These are phyloP conservation scores for Plenodomus lindquistii DNA, from an alignment of 2,329 filamentous ascomycete genomes.

Conservation along the genomic window DNA sequence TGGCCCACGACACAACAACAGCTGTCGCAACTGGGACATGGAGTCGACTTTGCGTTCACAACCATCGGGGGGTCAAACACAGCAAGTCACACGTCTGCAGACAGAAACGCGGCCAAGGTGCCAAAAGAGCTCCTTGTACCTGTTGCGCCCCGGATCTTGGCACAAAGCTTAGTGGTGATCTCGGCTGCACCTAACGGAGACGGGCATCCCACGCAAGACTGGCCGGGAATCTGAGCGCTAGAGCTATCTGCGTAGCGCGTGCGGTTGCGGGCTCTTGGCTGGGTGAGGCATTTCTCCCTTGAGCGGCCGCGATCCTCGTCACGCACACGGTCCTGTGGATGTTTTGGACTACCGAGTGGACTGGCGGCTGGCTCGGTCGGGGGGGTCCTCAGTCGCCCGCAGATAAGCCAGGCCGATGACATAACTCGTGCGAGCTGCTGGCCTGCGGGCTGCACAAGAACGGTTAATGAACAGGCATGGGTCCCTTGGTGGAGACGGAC, in stretches of 20 bases:
- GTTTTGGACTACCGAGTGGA: slow-evolving; percentile 1
- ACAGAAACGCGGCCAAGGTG: background rate
- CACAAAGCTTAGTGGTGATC: slow-evolving; percentile 25
- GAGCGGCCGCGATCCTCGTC: too few species aligned
- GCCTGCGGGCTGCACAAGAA: slow-evolving; percentile 8
- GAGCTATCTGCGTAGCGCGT: slow-evolving; percentile 12
- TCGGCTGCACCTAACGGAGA: slow-evolving; percentile 6
- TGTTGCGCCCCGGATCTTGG: slow-evolving; percentile 11
- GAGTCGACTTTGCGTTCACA: background rate
- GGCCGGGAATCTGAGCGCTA: slow-evolving; percentile 9
- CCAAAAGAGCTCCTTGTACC: background rate
- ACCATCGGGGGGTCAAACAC: background rate
- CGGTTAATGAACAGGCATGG: slow-evolving; percentile 13
- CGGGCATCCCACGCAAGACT: slow-evolving; percentile 13
- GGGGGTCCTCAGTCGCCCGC: slow-evolving; percentile 10
- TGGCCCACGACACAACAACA: background rate
- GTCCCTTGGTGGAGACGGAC: slow-evolving; percentile 16
- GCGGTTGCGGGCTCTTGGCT: slow-evolving; percentile 2
- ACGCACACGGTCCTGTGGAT: too few species aligned
- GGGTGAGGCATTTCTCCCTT: slow-evolving; percentile 19
- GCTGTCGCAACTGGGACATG: background rate
- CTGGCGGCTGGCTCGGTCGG: slow-evolving; percentile 10
- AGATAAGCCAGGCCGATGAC: slow-evolving; percentile 27
- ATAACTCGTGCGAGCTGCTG: slow-evolving; percentile 3
- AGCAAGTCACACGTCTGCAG: background rate